A percentile compares a stretch with the other conserved stretches of the same genome.
These are phyloP conservation scores for Amaranthus palmeri DNA, from an alignment of 148 eudicot genomes.

Conservation along the genomic window DNA sequence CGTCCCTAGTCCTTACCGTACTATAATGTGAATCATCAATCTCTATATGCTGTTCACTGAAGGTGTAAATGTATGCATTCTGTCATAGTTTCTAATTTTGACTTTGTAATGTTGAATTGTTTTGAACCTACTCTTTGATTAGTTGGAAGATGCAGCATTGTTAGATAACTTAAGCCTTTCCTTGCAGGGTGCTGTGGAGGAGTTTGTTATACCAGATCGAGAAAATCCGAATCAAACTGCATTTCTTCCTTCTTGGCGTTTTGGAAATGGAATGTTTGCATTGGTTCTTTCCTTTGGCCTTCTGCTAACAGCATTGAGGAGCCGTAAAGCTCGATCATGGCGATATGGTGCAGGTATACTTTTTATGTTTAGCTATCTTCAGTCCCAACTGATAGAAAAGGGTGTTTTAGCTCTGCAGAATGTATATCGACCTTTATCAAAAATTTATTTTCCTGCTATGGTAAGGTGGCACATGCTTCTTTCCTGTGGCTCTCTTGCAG, in stretches of 20 bases:
- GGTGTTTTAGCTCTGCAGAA: not conserved
- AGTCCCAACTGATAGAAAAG: not conserved
- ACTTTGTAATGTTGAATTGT: not conserved
- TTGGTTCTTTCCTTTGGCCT: constrained; percentile 94
- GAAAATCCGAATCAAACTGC: constrained; percentile 59
- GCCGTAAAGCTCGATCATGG: constrained; percentile 98
- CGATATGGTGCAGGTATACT: constrained; percentile 88
- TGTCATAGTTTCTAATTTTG: constrained; percentile 1
- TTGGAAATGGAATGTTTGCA: constrained; percentile 99
- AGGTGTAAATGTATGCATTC: not conserved
- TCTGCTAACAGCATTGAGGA: constrained; percentile 68
- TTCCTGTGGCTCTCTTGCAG: not conserved
- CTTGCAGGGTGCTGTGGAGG: constrained; percentile 83
- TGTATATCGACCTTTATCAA: not conserved
- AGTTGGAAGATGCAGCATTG: not conserved
- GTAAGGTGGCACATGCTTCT: not conserved
- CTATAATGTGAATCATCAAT: not conserved
- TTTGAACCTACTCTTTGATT: not conserved
- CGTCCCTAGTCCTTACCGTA: not conserved
- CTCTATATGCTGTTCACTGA: not conserved
- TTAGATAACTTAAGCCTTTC: constrained; percentile 12
- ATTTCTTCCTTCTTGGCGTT: constrained; percentile 86
- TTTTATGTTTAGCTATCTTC: constrained; percentile 1
- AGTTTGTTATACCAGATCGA: constrained; percentile 75
- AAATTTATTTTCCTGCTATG: not conserved